These are phyloP conservation scores for Cryptococcus sp. DNA, from an alignment of 1,284 basidiomycete genomes.

Conservation along the genomic window DNA sequence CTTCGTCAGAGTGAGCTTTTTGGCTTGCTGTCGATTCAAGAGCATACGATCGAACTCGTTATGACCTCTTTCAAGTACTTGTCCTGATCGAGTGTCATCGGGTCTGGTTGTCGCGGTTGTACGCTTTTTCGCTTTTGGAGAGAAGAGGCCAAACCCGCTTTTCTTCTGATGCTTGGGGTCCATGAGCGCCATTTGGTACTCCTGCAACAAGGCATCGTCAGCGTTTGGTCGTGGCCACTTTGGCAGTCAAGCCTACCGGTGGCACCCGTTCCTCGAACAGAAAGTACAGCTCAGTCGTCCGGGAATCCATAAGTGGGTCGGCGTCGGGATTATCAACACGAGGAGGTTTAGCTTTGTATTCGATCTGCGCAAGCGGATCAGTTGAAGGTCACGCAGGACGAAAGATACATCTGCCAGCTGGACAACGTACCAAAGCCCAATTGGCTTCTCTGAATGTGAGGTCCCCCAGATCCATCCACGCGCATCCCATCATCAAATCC, in stretches of 20 bases:
- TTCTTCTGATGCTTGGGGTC: constrained; percentile 53
- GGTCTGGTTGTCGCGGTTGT: constrained; percentile 49
- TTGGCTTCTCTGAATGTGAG: constrained; percentile 78
- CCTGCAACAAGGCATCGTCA: constrained; percentile 48
- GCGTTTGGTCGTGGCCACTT: background rate
- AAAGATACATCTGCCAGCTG: background rate
- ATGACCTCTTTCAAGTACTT: constrained; percentile 41
- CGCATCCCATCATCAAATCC: constrained; percentile 76
- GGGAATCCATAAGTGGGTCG: constrained; percentile 57
- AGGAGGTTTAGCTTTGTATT: constrained; percentile 66
- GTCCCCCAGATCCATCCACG: constrained; percentile 74
- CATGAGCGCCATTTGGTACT: constrained; percentile 76
- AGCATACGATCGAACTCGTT: constrained; percentile 78
- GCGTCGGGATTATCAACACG: constrained; percentile 21
- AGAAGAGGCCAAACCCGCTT: constrained; percentile 47
- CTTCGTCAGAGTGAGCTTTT: constrained; percentile 34
- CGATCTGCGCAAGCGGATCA: constrained; percentile 60
- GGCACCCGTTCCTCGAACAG: constrained; percentile 88
- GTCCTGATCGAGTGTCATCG: constrained; percentile 1
- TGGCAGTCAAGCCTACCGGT: constrained; percentile 19
- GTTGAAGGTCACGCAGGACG: background rate
- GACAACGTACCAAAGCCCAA: constrained; percentile 72
- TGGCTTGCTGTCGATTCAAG: constrained; percentile 26
- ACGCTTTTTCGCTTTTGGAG: constrained; percentile 64
- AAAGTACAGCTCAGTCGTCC: constrained; percentile 64